phyloP scores from a whole-genome alignment of 225 moss, liverwort and hornwort species.

The Pleurozium schreberi region DNA sequence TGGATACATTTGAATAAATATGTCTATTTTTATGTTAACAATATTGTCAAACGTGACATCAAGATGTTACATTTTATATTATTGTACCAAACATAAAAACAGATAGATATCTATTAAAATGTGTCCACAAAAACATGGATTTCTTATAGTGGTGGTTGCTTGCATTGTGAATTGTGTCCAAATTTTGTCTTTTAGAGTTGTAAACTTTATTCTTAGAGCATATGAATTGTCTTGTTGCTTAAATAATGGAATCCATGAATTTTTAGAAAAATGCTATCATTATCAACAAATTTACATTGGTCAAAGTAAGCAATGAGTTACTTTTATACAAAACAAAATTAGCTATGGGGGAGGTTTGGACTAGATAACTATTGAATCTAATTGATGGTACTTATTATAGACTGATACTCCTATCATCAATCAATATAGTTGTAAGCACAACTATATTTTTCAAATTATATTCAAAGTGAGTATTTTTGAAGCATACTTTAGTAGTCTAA shows the following conservation, averaged over 20 bases:
- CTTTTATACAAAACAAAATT: not conserved
- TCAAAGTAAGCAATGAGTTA: not conserved
- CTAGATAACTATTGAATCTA: not conserved
- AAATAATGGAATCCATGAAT: too few species aligned
- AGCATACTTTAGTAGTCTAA: not conserved
- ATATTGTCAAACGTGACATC: not conserved
- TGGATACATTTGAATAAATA: not conserved
- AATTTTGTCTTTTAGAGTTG: not conserved
- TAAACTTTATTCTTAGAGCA: not conserved
- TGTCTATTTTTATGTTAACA: not conserved
- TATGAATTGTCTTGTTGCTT: not conserved
- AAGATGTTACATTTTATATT: not conserved
- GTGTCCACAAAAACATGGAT: rapidly evolving
- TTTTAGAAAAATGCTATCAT: not conserved
- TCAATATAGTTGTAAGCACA: not conserved
- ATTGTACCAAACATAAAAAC: not conserved
- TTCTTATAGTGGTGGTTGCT: not conserved
- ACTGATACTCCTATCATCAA: not conserved
- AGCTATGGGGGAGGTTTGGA: not conserved
- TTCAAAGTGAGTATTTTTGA: not conserved
- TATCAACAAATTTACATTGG: not conserved
- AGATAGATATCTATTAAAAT: not conserved
- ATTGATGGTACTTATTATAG: not conserved
- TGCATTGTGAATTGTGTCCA: not conserved
- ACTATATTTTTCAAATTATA: not conserved